phyloP scores from a whole-genome alignment of 768 basidiomycete genomes.

The Boletales sp. region DNA sequence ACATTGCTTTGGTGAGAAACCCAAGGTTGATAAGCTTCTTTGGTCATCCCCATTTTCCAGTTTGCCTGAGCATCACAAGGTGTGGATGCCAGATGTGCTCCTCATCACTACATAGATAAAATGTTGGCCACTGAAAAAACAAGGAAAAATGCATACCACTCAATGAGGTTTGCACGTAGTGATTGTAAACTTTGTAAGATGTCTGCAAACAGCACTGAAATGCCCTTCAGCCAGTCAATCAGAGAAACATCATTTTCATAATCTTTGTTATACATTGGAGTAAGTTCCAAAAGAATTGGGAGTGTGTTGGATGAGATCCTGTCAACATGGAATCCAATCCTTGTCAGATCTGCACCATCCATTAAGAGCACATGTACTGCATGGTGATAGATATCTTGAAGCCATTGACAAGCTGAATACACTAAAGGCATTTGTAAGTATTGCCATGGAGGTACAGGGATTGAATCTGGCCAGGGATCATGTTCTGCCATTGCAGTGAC shows the following conservation, averaged over 20 bases:
- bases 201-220: background rate
- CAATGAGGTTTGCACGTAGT: background rate
- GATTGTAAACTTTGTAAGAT: background rate
- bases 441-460: too few species aligned
- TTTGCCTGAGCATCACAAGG: background rate
- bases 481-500: background rate
- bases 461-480: background rate
- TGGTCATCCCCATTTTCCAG: background rate
- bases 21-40: too few species aligned
- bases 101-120: background rate
- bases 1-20: too few species aligned
- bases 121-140: background rate
- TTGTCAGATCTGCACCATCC: background rate
- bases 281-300: background rate
- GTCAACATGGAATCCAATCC: background rate
- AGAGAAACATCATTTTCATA: background rate
- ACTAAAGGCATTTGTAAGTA: too few species aligned
- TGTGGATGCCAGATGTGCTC: background rate
- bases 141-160: background rate
- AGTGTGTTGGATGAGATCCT: background rate
- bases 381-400: background rate
- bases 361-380: background rate
- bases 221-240: background rate
- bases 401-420: background rate
- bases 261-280: too few species aligned